phyloP scores from a whole-genome alignment of 2,329 filamentous ascomycete species.

The Cladophialophora bantiana region DNA sequence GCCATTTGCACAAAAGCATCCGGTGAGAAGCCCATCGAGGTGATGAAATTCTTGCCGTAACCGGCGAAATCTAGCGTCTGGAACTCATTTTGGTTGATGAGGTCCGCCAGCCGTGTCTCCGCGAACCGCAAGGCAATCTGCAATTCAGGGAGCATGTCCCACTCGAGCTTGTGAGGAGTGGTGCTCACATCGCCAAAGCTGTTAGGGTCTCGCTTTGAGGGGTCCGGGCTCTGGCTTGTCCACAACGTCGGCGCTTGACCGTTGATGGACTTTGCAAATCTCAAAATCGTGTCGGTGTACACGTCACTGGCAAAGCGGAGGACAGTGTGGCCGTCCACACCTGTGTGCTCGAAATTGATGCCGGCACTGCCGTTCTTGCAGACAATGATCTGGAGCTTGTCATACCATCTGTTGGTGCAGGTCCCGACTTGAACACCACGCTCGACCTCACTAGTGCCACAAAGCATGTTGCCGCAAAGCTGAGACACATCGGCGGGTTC shows the following conservation, averaged over 20 bases:
- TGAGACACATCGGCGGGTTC: slow-evolving; percentile 81
- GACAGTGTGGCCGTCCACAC: slow-evolving; percentile 96
- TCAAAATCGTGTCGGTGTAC: slow-evolving; percentile 96
- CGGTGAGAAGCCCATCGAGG: slow-evolving; percentile 92
- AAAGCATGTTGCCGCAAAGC: slow-evolving; percentile 98
- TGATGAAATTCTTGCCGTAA: slow-evolving; percentile 98
- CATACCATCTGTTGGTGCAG: slow-evolving; percentile 98
- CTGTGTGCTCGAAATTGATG: slow-evolving; percentile 99
- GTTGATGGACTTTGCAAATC: slow-evolving; percentile 94
- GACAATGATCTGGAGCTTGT: slow-evolving; percentile 98
- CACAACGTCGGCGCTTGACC: slow-evolving; percentile 89
- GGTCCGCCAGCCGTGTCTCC: slow-evolving; percentile 89
- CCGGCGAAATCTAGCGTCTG: slow-evolving; percentile 84
- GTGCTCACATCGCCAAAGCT: slow-evolving; percentile 94
- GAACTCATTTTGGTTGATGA: slow-evolving; percentile 97
- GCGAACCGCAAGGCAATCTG: slow-evolving; percentile 92
- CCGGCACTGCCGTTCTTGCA: slow-evolving; percentile 98
- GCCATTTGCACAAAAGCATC: slow-evolving; percentile 99
- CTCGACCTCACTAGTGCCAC: slow-evolving; percentile 89
- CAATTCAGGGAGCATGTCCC: slow-evolving; percentile 94
- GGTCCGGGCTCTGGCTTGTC: slow-evolving; percentile 89
- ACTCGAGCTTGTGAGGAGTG: slow-evolving; percentile 93
- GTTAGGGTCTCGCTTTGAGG: slow-evolving; percentile 85
- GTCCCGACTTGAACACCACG: slow-evolving; percentile 95
- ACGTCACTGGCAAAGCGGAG: slow-evolving; percentile 94